These are phyloP conservation scores for Colletotrichum kahawae DNA, from an alignment of 2,329 filamentous ascomycete genomes.

Conservation along the genomic window DNA sequence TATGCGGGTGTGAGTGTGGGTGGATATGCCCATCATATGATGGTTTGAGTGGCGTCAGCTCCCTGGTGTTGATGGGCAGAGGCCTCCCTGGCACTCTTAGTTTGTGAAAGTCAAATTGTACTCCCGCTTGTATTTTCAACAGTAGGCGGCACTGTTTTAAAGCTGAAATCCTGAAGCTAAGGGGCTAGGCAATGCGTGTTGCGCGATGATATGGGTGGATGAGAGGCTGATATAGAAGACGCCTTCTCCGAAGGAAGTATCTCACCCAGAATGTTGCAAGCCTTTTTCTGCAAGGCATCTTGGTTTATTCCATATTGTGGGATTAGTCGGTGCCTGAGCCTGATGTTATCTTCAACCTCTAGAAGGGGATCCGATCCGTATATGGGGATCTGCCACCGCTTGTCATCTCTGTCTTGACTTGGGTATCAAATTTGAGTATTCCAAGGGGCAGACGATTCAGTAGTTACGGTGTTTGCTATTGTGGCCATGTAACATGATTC, in stretches of 20 bases:
- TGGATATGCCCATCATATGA: neutral
- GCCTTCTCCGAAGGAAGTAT: neutral
- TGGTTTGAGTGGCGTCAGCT: neutral
- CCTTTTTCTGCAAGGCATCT: no score
- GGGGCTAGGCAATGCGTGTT: neutral
- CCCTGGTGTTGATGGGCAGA: neutral
- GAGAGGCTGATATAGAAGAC: neutral
- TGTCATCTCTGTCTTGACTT: neutral
- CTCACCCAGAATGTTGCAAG: no score
- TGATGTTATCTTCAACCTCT: neutral
- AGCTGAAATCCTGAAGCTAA: neutral
- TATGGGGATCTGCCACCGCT: neutral
- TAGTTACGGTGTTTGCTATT: no score
- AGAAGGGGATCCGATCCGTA: neutral
- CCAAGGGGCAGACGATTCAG: neutral
- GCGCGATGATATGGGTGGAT: neutral
- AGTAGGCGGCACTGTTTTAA: rapidly evolving
- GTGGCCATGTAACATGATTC: no score
- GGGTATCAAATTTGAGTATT: neutral
- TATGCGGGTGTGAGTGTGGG: neutral
- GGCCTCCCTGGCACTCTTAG: neutral
- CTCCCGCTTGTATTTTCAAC: neutral
- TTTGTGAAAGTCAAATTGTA: neutral
- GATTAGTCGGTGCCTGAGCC: neutral
- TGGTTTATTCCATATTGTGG: no score